A percentile compares a stretch with the other conserved stretches of the same genome.
Conservation (phyloP, 2,329 filamentous ascomycete genomes). For the Talaromyces sp. region DNA sequence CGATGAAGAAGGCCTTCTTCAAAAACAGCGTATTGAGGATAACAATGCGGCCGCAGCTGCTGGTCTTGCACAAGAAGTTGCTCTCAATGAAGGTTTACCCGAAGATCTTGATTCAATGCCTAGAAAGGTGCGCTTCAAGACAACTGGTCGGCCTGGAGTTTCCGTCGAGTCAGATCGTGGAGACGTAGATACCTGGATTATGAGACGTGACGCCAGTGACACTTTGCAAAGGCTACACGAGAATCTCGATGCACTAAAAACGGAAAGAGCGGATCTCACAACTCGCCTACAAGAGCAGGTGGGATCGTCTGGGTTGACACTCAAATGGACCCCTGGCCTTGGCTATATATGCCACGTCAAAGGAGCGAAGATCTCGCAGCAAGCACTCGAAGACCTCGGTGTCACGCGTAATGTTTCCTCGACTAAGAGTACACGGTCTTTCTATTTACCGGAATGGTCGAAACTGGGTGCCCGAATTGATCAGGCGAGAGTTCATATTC, state of each 20-base stretch:
- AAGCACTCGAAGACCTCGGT: slow-evolving; percentile 35
- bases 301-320: slow-evolving; percentile 58
- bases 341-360: slow-evolving; percentile 90
- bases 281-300: slow-evolving; percentile 58
- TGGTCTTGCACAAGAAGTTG: slow-evolving; percentile 65
- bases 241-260: slow-evolving; percentile 54
- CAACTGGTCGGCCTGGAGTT: slow-evolving; percentile 18
- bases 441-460: slow-evolving; percentile 81
- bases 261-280: slow-evolving; percentile 57
- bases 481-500: slow-evolving; percentile 68
- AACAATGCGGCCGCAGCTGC: slow-evolving; percentile 65
- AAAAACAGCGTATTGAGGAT: slow-evolving; percentile 72
- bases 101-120: slow-evolving; percentile 52
- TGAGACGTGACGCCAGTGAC: slow-evolving; percentile 60
- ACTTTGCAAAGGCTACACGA: slow-evolving; percentile 62
- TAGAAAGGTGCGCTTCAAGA: slow-evolving; percentile 39
- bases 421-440: slow-evolving; percentile 77
- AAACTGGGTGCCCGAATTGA: slow-evolving; percentile 73
- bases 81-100: slow-evolving; percentile 58
- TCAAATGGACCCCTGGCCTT: slow-evolving; percentile 80
- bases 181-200: slow-evolving; percentile 55
- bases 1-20: slow-evolving; percentile 83
- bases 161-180: slow-evolving; percentile 30
- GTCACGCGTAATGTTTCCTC: slow-evolving; percentile 61
- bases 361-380: slow-evolving; percentile 60